Evolutionary conservation across 176 grass and related monocot species (phyloP).

Genomic region (Ensete ventricosum): DNA sequence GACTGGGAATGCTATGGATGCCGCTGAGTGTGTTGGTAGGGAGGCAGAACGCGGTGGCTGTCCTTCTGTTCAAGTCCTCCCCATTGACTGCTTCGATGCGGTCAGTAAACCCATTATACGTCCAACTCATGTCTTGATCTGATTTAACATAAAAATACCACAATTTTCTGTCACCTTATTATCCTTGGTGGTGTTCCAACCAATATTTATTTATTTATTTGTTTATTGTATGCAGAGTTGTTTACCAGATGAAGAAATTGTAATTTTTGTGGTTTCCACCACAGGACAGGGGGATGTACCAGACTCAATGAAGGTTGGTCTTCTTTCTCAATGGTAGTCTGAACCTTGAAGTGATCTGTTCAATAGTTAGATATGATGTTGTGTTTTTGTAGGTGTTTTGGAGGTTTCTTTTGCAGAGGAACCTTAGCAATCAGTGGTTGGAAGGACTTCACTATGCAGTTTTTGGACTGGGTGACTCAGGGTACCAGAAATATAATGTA

Average conservation of each 20-base stretch:
- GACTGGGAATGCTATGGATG: conserved; percentile 77
- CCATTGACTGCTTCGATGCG: conserved; percentile 62
- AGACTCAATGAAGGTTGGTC: conserved; percentile 72
- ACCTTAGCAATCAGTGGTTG: conserved; percentile 51
- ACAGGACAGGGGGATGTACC: conserved; percentile 83
- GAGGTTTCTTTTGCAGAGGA: conserved; percentile 54
- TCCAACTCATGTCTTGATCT: not conserved
- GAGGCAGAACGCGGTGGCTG: conserved; percentile 88
- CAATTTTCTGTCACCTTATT: not conserved
- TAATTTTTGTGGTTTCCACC: conserved; percentile 84
- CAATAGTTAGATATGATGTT: not conserved
- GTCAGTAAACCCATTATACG: conserved; percentile 25
- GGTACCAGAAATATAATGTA: conserved; percentile 97
- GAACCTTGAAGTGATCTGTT: not conserved
- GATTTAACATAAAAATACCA: not conserved
- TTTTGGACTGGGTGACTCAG: conserved; percentile 89
- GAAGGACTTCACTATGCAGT: conserved; percentile 55
- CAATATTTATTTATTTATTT: not conserved
- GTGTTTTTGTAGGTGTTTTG: conserved; percentile 53
- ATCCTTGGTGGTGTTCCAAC: no score
- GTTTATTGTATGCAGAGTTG: conserved; percentile 24
- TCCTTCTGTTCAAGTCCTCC: conserved; percentile 50
- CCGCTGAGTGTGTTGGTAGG: conserved; percentile 54
- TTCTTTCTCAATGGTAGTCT: conserved; percentile 1
- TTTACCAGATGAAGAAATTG: conserved; percentile 39